phyloP scores from a whole-genome alignment of 2,329 filamentous ascomycete genomes.

The Celoporthe dispersa region DNA sequence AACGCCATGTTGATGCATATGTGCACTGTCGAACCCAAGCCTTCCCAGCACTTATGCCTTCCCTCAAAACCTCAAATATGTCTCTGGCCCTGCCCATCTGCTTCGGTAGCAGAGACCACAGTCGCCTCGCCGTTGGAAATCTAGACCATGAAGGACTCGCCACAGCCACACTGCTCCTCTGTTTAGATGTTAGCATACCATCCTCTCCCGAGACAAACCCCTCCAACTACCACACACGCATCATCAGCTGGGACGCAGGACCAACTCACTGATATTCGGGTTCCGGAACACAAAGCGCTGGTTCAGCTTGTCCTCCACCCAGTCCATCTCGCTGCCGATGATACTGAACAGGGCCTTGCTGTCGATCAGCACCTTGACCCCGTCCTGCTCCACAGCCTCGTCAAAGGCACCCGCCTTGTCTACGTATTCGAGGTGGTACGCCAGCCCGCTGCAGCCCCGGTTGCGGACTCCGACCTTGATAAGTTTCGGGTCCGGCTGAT shows the following conservation, averaged over 20 bases:
- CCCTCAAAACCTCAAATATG: not conserved
- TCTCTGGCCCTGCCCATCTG: no score
- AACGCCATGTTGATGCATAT: slow-evolving; percentile 23
- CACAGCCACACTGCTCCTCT: slow-evolving; percentile 97
- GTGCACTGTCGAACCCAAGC: slow-evolving; percentile 3
- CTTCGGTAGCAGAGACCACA: not conserved
- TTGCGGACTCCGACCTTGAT: slow-evolving; percentile 95
- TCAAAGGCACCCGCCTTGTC: slow-evolving; percentile 89
- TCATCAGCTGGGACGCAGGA: not conserved
- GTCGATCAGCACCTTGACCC: slow-evolving; percentile 93
- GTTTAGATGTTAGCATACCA: slow-evolving; percentile 38
- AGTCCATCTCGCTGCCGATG: slow-evolving; percentile 99
- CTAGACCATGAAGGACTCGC: slow-evolving; percentile 91
- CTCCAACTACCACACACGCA: not conserved
- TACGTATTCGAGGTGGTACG: slow-evolving; percentile 94
- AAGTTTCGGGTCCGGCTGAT: slow-evolving; percentile 86
- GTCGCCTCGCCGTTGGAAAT: slow-evolving; percentile 3
- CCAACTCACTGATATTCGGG: slow-evolving; percentile 91
- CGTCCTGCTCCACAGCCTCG: slow-evolving; percentile 92
- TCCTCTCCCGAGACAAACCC: not conserved
- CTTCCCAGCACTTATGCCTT: not conserved
- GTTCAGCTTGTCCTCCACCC: slow-evolving; percentile 93
- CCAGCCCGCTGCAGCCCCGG: slow-evolving; percentile 88
- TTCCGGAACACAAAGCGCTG: slow-evolving; percentile 94
- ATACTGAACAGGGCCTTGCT: slow-evolving; percentile 98